These are phyloP conservation scores for Calocybe gangraenosa DNA, from an alignment of 768 basidiomycete genomes.

Conservation along the genomic window DNA sequence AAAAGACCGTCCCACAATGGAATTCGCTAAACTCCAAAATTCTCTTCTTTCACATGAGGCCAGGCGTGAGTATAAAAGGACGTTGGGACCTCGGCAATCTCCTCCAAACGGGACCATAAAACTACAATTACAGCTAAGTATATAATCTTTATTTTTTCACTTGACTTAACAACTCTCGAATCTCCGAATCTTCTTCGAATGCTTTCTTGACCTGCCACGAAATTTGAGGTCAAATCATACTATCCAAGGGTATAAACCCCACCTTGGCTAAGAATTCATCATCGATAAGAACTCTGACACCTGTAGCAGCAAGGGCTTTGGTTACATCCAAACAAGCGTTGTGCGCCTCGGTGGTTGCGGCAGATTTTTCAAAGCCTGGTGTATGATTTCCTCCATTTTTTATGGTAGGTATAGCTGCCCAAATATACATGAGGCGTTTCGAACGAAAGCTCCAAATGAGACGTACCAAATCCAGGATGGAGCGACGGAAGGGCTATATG, in stretches of 20 bases:
- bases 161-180: not conserved
- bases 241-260: not conserved
- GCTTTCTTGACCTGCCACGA: slow-evolving; percentile 39
- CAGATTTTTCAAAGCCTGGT: slow-evolving; percentile 57
- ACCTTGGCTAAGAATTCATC: slow-evolving; percentile 46
- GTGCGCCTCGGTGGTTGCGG: slow-evolving; percentile 58
- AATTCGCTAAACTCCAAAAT: too few species aligned
- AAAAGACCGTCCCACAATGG: too few species aligned
- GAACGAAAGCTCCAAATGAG: not conserved
- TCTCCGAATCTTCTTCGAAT: slow-evolving; percentile 39
- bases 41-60: too few species aligned
- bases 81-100: too few species aligned
- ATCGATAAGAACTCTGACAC: slow-evolving; percentile 67
- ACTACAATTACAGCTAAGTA: too few species aligned
- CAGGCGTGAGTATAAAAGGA: too few species aligned
- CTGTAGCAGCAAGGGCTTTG: slow-evolving; percentile 68
- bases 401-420: slow-evolving; percentile 69
- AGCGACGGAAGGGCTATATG: slow-evolving; percentile 54
- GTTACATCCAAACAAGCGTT: slow-evolving; percentile 62
- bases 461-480: slow-evolving; percentile 67
- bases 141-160: too few species aligned
- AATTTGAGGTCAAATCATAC: not conserved
- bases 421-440: not conserved
- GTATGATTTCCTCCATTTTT: slow-evolving; percentile 78
- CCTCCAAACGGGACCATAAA: too few species aligned